Conservation (phyloP, 2,329 filamentous ascomycete genomes). For the Plenodomus lindquistii region DNA sequence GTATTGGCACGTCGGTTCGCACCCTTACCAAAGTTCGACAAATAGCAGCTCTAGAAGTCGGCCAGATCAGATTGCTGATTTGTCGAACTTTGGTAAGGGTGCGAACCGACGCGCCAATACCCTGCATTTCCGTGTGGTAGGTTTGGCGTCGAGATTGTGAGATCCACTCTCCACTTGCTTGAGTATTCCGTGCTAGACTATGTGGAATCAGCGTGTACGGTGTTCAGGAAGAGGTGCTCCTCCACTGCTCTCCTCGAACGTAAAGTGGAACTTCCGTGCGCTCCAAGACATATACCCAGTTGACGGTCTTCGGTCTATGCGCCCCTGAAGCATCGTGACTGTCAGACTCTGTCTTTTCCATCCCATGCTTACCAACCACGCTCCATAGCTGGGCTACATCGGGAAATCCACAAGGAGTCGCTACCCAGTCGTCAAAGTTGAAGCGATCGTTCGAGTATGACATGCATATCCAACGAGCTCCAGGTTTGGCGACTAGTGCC, state of each 20-base stretch:
- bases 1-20: too few species aligned
- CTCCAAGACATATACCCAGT: background rate
- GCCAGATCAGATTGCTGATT: too few species aligned
- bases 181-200: background rate
- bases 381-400: background rate
- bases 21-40: too few species aligned
- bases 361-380: background rate
- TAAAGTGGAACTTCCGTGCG: background rate
- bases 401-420: background rate
- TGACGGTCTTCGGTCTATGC: background rate
- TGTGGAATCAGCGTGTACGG: background rate
- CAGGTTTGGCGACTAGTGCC: slow-evolving; percentile 43
- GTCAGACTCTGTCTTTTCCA: background rate
- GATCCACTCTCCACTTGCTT: background rate
- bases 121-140: too few species aligned
- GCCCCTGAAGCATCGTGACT: background rate
- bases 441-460: slow-evolving; percentile 48
- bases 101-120: too few species aligned
- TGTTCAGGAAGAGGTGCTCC: background rate
- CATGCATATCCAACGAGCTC: slow-evolving; percentile 45
- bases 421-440: slow-evolving; percentile 26
- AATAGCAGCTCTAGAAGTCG: too few species aligned
- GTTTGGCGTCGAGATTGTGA: too few species aligned
- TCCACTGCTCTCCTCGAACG: background rate
- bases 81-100: too few species aligned